Evolutionary conservation across 1,284 basidiomycete genomes (phyloP).

Genomic region (Ustilago nuda): DNA sequence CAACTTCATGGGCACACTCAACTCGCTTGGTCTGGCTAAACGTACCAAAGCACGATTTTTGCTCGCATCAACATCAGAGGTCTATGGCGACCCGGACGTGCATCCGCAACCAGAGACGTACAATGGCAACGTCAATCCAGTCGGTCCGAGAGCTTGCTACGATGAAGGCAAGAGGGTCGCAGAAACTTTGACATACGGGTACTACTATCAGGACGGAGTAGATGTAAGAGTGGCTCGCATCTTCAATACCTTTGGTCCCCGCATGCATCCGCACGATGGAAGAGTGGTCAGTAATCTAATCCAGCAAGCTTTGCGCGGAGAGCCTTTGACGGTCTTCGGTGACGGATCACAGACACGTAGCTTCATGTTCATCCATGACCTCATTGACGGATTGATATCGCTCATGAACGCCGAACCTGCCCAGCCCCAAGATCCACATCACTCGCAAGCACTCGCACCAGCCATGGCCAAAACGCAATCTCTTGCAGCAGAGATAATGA

Average conservation of each 20-base stretch:
- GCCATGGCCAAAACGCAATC: constrained; percentile 13
- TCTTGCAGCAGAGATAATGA: constrained; percentile 67
- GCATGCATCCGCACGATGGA: constrained; percentile 93
- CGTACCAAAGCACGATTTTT: constrained; percentile 96
- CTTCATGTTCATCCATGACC: constrained; percentile 78
- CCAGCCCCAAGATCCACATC: constrained; percentile 74
- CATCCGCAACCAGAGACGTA: constrained; percentile 85
- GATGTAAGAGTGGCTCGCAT: constrained; percentile 75
- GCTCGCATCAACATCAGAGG: constrained; percentile 94
- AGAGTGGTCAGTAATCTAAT: constrained; percentile 99
- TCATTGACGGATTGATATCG: constrained; percentile 71
- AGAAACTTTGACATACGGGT: constrained; percentile 70
- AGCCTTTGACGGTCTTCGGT: constrained; percentile 96
- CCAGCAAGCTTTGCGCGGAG: constrained; percentile 91
- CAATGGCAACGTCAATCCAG: constrained; percentile 89
- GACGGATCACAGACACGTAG: constrained; percentile 95
- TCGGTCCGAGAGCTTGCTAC: constrained; percentile 95
- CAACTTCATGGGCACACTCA: constrained; percentile 86
- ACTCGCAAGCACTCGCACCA: constrained; percentile 3
- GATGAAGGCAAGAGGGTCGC: constrained; percentile 79
- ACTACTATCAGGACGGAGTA: constrained; percentile 90
- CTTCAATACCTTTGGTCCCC: constrained; percentile 62
- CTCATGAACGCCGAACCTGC: constrained; percentile 60
- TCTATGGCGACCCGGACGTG: constrained; percentile 95
- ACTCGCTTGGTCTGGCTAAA: constrained; percentile 98